A percentile compares a stretch with the other conserved stretches of the same genome.
Evolutionary conservation across 768 basidiomycete species (phyloP).

Genomic region (Leccinum pellstonianum): DNA sequence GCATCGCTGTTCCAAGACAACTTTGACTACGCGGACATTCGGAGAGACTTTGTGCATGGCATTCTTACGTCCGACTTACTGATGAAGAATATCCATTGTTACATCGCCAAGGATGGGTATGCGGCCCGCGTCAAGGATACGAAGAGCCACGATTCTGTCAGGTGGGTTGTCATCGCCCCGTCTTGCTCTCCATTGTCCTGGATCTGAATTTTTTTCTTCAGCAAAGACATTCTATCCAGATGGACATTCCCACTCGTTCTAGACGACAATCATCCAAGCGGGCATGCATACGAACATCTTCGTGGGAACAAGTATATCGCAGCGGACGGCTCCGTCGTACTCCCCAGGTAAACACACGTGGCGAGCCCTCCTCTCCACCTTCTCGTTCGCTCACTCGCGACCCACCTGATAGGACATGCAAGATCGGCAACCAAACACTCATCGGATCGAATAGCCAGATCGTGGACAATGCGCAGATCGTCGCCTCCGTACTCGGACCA

Average conservation of each 20-base stretch:
- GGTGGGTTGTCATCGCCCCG: constrained; percentile 42
- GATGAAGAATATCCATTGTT: constrained; percentile 92
- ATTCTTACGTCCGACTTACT: constrained; percentile 91
- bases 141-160: constrained; percentile 85
- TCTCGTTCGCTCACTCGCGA: not conserved
- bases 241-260: constrained; percentile 97
- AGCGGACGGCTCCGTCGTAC: constrained; percentile 68
- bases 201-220: constrained; percentile 29
- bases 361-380: not conserved
- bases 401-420: constrained; percentile 61
- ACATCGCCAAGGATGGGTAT: constrained; percentile 85
- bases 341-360: constrained; percentile 65
- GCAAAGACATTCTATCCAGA: constrained; percentile 89
- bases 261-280: constrained; percentile 87
- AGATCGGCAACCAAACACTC: constrained; percentile 76
- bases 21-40: constrained; percentile 93
- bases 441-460: constrained; percentile 79
- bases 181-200: not conserved
- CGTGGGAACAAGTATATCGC: constrained; percentile 90
- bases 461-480: constrained; percentile 62
- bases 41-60: constrained; percentile 91
- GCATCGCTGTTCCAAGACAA: constrained; percentile 98
- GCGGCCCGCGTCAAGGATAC: constrained; percentile 95
- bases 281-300: constrained; percentile 79
- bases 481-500: constrained; percentile 75